A percentile compares a stretch with the other conserved stretches of the same genome.
phyloP scores from a whole-genome alignment of 306 rosid genomes.

The Fragaria vesca region DNA sequence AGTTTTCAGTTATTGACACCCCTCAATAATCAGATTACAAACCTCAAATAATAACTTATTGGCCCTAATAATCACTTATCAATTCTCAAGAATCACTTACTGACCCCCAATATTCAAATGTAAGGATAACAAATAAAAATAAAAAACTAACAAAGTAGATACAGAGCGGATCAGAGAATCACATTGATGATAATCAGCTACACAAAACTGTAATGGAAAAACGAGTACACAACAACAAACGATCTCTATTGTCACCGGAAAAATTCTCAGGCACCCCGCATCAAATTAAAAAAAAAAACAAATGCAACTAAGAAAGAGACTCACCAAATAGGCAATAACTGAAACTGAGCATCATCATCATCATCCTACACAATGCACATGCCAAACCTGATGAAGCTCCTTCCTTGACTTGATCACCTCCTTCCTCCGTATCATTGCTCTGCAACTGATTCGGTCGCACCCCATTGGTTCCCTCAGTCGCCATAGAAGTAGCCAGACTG shows the following conservation, averaged over 20 bases:
- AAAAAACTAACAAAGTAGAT: slow-evolving; percentile 1
- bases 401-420: background rate
- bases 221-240: slow-evolving; percentile 2
- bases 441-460: background rate
- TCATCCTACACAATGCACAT: background rate
- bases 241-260: background rate
- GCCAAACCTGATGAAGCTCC: background rate
- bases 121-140: no score
- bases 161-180: slow-evolving; percentile 7
- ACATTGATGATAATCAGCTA: background rate
- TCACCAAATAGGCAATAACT: background rate
- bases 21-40: no score
- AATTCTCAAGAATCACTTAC: no score
- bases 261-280: background rate
- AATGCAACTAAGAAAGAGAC: slow-evolving; percentile 5
- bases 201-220: slow-evolving; percentile 11
- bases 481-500: slow-evolving; percentile 6
- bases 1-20: no score
- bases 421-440: background rate
- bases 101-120: no score
- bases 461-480: slow-evolving; percentile 9
- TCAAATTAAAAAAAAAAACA: background rate
- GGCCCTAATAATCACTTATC: no score
- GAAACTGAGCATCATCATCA: background rate
- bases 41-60: no score